Conservation (phyloP, 208 protist species). For the Vickermania ingenoplastis region DNA sequence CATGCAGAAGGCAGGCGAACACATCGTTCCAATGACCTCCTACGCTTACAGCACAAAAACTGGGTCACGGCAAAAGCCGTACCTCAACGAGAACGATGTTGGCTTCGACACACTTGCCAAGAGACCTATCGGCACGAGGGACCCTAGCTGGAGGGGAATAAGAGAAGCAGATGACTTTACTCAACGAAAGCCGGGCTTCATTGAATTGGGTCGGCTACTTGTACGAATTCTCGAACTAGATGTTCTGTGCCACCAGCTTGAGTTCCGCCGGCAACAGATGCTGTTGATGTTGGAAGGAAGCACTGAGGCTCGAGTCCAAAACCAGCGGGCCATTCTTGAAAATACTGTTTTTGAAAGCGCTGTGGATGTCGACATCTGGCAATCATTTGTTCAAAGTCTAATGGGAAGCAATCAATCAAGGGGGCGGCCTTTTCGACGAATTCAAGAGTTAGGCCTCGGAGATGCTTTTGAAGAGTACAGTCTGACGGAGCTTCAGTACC, state of each 20-base stretch:
- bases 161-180: conserved; percentile 19
- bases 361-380: conserved; percentile 71
- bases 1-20: conserved; percentile 41
- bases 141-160: conserved; percentile 35
- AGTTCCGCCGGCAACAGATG: conserved; percentile 55
- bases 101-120: conserved; percentile 38
- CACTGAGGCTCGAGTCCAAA: conserved; percentile 47
- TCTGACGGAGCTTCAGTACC: conserved; percentile 63
- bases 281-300: conserved; percentile 48
- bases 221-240: conserved; percentile 74
- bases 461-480: conserved; percentile 76
- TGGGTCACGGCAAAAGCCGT: conserved; percentile 53
- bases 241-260: conserved; percentile 53
- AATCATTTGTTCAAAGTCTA: conserved; percentile 37
- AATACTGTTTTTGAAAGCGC: conserved; percentile 58
- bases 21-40: conserved; percentile 34
- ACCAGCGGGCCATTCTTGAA: conserved; percentile 42
- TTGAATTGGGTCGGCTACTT: conserved; percentile 71
- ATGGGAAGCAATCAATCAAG: conserved; percentile 16
- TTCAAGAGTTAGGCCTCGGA: conserved; percentile 56
- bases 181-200: conserved; percentile 73
- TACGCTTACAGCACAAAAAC: conserved; percentile 67
- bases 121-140: conserved; percentile 45
- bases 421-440: conserved; percentile 21
- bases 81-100: conserved; percentile 43